Evolutionary conservation across 805 yeast species (phyloP), one percentile per base, ranked within the genome.

Genomic region (Wickerhamomyces canadensis): DNA sequence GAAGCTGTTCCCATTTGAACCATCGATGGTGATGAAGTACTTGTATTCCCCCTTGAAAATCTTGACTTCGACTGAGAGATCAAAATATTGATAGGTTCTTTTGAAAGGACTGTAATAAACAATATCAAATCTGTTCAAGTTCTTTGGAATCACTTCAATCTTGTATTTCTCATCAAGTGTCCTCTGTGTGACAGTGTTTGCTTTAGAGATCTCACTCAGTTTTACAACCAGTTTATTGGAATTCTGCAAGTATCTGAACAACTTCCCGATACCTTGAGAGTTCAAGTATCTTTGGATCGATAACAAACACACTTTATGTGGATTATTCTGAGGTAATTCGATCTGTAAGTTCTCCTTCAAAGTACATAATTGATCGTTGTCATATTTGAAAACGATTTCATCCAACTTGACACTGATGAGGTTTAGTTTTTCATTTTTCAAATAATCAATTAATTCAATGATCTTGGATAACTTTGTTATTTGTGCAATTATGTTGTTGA

Each of bases 301-400:
- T 5, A 36, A 28, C 16, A 51, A 28, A 23, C 53, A 54, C 3
- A 51, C 14, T 14, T 43, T 45, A 32, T 54, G 59, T 11, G 57
- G 57, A 27, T 54, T 54, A 0, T 41, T 17, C 6, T 38, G 34
- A 7, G 51, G 53, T 16, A 54, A 27, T 25, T 52, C 56, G 35
- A 54, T 40, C 5, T 47, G 40, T 16, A 45, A 35, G 29, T 40
- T 42, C n/a, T 47, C 50, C 30, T 44, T 49, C 33, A 51, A 28
- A 6, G 51, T 47, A 33, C 55, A 49, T 5, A 43, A 29, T 23
- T 48, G 45, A 19, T 43, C 46, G n/a, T 40, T 36, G 5, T 49
- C 52, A 35, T 55, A 55, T 16, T 49, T 47, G 41, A 55, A 55
- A 11, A 47, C 44, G 17, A 53, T 46, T 26, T 53, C 49, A 22